A percentile compares a stretch with the other conserved stretches of the same genome.
Evolutionary conservation across 192 early-diverging fungal species (phyloP).

Genomic region (Podila verticillata): DNA sequence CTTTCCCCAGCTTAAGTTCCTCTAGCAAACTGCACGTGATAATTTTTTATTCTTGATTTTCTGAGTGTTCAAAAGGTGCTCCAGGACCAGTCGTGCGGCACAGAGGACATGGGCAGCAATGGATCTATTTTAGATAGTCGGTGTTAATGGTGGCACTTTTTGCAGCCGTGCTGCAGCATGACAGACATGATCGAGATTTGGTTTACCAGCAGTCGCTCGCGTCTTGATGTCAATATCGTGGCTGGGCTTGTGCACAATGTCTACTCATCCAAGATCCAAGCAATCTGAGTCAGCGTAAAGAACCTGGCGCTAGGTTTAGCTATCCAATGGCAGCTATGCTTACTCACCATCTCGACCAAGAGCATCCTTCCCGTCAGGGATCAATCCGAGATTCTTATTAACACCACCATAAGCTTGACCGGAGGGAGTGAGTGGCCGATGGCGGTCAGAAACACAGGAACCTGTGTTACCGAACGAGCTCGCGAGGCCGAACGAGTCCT

Average conservation of each 20-base stretch:
- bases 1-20: no score
- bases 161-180: not conserved
- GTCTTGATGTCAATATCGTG: slow-evolving; percentile 1
- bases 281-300: not conserved
- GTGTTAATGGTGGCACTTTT: not conserved
- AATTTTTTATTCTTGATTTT: no score
- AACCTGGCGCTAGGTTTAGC: no score
- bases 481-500: no score
- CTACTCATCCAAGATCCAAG: not conserved
- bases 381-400: not conserved
- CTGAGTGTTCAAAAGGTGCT: not conserved
- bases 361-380: not conserved
- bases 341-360: not conserved
- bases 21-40: no score
- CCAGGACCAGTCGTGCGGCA: slow-evolving; percentile 4
- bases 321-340: no score
- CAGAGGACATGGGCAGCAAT: not conserved
- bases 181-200: not conserved
- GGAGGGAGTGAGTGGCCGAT: not conserved
- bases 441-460: not conserved
- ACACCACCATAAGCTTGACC: not conserved
- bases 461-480: no score
- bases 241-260: not conserved
- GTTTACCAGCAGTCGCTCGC: not conserved
- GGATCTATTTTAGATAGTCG: not conserved